These are phyloP conservation scores for Lanmaoa pseudosensibilis DNA, from an alignment of 768 basidiomycete genomes.

Conservation along the genomic window DNA sequence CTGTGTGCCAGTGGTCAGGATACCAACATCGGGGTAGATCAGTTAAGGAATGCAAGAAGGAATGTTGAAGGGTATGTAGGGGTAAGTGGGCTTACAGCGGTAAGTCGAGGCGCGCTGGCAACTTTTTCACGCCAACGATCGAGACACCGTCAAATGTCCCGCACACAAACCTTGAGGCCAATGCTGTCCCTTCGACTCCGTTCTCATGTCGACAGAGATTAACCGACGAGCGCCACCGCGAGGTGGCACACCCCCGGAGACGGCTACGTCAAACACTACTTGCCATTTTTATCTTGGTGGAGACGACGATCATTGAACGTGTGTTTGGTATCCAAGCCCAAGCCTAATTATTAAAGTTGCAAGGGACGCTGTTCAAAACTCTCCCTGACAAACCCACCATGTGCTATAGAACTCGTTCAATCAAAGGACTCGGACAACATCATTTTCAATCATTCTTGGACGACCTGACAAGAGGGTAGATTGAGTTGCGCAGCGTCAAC, in stretches of 20 bases:
- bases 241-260: not conserved
- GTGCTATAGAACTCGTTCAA: not conserved
- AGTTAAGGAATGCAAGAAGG: no score
- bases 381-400: not conserved
- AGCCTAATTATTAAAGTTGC: not conserved
- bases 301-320: not conserved
- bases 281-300: not conserved
- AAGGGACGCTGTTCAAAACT: not conserved
- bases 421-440: not conserved
- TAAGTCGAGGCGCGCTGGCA: no score
- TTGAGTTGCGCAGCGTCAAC: constrained; percentile 4
- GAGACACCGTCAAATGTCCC: no score
- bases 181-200: not conserved
- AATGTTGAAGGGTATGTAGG: no score
- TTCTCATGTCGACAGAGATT: not conserved
- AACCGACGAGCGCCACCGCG: not conserved
- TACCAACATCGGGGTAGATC: no score
- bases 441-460: not conserved
- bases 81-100: no score
- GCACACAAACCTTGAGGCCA: no score
- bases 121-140: no score
- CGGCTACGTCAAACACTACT: not conserved
- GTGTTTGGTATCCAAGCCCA: not conserved
- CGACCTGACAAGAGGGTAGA: not conserved
- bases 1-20: no score